Percentiles rank a stretch among this genome's conserved stretches.
Conservation (phyloP, 768 basidiomycete genomes). For the Plicaturopsis crispa region DNA sequence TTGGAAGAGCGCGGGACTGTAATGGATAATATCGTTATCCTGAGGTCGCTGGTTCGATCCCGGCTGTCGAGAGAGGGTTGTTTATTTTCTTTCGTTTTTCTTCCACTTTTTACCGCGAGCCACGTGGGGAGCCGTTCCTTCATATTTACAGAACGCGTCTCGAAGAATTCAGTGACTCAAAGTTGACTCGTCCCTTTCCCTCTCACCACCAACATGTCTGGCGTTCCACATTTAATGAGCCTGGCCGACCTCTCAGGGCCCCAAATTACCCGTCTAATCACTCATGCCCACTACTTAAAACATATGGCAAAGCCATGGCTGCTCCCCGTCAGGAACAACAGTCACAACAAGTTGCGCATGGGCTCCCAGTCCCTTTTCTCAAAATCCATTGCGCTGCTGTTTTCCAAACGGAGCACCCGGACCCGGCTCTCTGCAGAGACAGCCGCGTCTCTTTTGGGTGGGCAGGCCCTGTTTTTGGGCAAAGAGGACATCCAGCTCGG, state of each 20-base stretch:
- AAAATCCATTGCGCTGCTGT: conserved; percentile 84
- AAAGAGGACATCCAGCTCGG: conserved; percentile 90
- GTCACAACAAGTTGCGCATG: conserved; percentile 36
- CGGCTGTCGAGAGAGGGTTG: background rate
- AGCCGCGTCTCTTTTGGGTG: conserved; percentile 70
- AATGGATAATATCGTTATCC: conserved; percentile 26
- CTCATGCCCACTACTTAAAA: conserved; percentile 61
- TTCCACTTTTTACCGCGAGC: too few species aligned
- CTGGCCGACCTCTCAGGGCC: conserved; percentile 78
- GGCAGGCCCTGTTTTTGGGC: conserved; percentile 85
- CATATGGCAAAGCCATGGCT: conserved; percentile 61
- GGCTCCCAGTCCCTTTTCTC: conserved; percentile 72
- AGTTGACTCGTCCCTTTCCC: too few species aligned
- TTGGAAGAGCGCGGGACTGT: conserved; percentile 46
- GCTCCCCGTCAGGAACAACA: conserved; percentile 30
- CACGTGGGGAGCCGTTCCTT: too few species aligned
- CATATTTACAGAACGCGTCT: too few species aligned
- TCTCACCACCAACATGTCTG: conserved; percentile 12
- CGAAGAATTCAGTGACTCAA: too few species aligned
- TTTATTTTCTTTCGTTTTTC: background rate
- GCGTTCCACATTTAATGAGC: conserved; percentile 71
- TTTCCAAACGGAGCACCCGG: conserved; percentile 89
- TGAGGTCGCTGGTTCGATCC: conserved; percentile 36
- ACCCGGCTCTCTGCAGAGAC: conserved; percentile 90
- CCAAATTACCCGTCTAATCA: conserved; percentile 63